Evolutionary conservation across 139 green algal species (phyloP).

Genomic region (Chlorella sp.): DNA sequence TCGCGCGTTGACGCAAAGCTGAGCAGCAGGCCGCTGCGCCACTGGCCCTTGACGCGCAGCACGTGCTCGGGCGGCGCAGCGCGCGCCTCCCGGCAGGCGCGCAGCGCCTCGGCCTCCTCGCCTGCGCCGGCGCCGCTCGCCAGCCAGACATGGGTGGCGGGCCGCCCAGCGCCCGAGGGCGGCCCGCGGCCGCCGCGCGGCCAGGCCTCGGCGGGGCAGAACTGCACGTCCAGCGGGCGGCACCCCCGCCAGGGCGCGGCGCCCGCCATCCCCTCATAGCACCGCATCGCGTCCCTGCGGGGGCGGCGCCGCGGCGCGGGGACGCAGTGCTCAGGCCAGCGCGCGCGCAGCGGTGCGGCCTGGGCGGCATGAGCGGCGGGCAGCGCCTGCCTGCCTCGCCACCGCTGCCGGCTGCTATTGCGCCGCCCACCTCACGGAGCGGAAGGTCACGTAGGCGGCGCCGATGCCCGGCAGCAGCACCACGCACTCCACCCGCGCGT

Average conservation of each 20-base stretch:
- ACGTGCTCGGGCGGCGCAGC: slow-evolving; percentile 30
- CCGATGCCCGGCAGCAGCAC: slow-evolving; percentile 14
- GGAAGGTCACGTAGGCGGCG: slow-evolving; percentile 39
- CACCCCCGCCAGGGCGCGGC: slow-evolving; percentile 30
- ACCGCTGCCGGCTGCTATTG: no score
- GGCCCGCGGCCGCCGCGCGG: no score
- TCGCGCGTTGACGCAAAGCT: background rate
- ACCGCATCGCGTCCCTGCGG: slow-evolving; percentile 21
- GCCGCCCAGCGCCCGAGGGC: no score
- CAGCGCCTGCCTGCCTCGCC: no score
- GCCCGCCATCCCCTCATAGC: slow-evolving; percentile 24
- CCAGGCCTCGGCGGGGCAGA: slow-evolving; percentile 17
- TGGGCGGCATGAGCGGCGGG: no score
- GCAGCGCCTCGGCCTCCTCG: slow-evolving; percentile 26
- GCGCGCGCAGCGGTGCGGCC: no score
- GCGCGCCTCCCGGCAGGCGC: slow-evolving; percentile 15
- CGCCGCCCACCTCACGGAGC: slow-evolving; percentile 29
- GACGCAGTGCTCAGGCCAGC: no score
- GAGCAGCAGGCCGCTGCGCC: background rate
- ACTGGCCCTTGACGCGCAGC: background rate
- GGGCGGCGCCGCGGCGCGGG: no score
- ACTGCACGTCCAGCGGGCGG: slow-evolving; percentile 17
- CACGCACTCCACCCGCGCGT: slow-evolving; percentile 11
- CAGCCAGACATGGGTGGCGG: slow-evolving; percentile 26
- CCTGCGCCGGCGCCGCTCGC: slow-evolving; percentile 2